These are phyloP conservation scores for Colletotrichum phormii DNA, from an alignment of 2,329 filamentous ascomycete species.

Conservation along the genomic window DNA sequence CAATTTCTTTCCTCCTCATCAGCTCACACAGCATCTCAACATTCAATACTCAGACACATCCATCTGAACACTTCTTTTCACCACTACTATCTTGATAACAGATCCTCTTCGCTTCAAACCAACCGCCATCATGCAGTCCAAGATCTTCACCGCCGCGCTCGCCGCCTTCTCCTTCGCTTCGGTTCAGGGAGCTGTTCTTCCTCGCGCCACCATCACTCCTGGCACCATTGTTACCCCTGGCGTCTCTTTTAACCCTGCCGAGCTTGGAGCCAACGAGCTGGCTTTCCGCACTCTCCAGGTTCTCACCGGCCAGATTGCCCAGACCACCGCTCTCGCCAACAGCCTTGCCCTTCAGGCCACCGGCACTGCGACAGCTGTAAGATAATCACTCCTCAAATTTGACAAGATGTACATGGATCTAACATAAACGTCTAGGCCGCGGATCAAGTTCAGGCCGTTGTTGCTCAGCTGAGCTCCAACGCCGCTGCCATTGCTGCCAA, in stretches of 20 bases:
- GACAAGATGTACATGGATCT: not conserved
- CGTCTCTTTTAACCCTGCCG: not conserved
- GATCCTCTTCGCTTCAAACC: not conserved
- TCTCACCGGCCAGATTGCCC: not conserved
- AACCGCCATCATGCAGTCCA: slow-evolving; percentile 34
- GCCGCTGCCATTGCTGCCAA: not conserved
- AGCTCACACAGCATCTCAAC: not conserved
- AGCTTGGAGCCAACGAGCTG: not conserved
- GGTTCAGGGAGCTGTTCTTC: slow-evolving; percentile 5
- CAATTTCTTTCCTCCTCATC: not conserved
- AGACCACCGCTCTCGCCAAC: not conserved
- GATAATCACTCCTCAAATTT: not conserved
- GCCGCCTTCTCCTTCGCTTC: slow-evolving; percentile 32
- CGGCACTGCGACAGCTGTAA: not conserved
- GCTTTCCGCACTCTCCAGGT: not conserved
- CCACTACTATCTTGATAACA: not conserved
- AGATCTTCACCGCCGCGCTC: slow-evolving; percentile 29
- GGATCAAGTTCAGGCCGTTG: not conserved
- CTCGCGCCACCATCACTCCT: slow-evolving; percentile 1
- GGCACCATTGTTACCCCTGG: not conserved
- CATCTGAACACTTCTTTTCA: not conserved
- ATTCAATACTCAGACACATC: not conserved
- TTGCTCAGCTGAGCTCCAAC: not conserved
- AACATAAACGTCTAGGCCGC: not conserved
- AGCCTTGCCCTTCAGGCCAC: not conserved